Evolutionary conservation across 768 basidiomycete genomes (phyloP), one percentile per base, ranked within the genome.

Genomic region (Lentinula sp.): DNA sequence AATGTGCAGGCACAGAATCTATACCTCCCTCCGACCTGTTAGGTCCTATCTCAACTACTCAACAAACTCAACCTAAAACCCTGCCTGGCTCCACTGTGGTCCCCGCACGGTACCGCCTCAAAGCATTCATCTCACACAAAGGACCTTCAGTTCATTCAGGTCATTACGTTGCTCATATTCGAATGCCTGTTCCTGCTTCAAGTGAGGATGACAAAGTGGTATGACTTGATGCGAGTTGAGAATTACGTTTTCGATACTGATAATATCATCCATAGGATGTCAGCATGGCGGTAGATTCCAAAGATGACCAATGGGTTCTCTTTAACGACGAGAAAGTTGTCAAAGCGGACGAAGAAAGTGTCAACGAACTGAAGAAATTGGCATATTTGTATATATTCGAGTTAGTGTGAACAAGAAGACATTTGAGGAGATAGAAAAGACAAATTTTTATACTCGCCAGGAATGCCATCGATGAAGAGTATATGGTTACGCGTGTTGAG

Each of bases 281-380:
- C 18, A 48, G 46, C 46, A 48, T 48, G 21, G 18, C 9, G 3
- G 16, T 48, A 23, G 46, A 48, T 48, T 11, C 46, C 9, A 21
- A 70, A 5, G 82, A 75, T 37, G 83, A 79, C 21, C 78, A 80
- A 9, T 96, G 96, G 93, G 89, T 95, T 60, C 71, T 98, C 67
- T 97, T 95, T 72, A 97, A 98, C 67, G 96, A 98, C 69, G 94
- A 95, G 75, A 96, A 95, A 76, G 95, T 95, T 3, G 95, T 97
- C 9, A 86, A 83, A 71, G 95, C 95, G 3, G 93, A 96, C 68
- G 78, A 71, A 62, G 84, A 89, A 71, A 93, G 91, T 68, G 91
- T 95, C 32, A 80, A 73, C n/a, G 84, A 85, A 60, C 74, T 98
- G 77, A 89, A 90, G 75, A 80, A 81, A 71, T 70, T 94, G 70